A percentile compares a stretch with the other conserved stretches of the same genome.
These are phyloP conservation scores for Fusarium sublunatum DNA, from an alignment of 2,329 filamentous ascomycete species.

Conservation along the genomic window DNA sequence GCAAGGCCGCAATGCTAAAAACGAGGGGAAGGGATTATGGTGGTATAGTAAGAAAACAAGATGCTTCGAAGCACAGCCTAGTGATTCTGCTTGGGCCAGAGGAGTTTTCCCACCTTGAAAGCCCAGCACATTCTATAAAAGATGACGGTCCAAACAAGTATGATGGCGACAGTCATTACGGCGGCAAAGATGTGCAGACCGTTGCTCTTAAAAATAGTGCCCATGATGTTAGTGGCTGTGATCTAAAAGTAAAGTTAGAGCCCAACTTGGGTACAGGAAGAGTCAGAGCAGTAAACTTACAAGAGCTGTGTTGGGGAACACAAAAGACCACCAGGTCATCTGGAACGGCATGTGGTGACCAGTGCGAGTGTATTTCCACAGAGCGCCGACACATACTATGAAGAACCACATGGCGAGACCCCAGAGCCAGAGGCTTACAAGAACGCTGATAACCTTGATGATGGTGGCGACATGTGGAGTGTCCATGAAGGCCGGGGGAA, in stretches of 20 bases:
- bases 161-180: slow-evolving; percentile 72
- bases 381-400: slow-evolving; percentile 79
- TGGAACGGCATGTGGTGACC: slow-evolving; percentile 75
- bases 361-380: slow-evolving; percentile 72
- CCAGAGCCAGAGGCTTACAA: slow-evolving; percentile 83
- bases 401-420: slow-evolving; percentile 88
- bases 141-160: slow-evolving; percentile 76
- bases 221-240: slow-evolving; percentile 80
- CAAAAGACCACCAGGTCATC: slow-evolving; percentile 88
- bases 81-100: slow-evolving; percentile 75
- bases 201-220: slow-evolving; percentile 66
- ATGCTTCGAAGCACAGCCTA: slow-evolving; percentile 1
- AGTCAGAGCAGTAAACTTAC: slow-evolving; percentile 44
- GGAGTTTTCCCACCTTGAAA: slow-evolving; percentile 72
- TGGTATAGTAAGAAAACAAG: not conserved
- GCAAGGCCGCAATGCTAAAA: not conserved
- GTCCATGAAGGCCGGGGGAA: slow-evolving; percentile 58
- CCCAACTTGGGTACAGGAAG: not conserved
- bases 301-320: slow-evolving; percentile 83
- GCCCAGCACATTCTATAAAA: slow-evolving; percentile 77
- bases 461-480: slow-evolving; percentile 57
- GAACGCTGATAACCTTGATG: slow-evolving; percentile 63
- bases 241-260: slow-evolving; percentile 45
- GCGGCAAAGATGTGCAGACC: slow-evolving; percentile 75
- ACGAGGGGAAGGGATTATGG: not conserved